Percentiles rank a stretch among this genome's conserved stretches.
Evolutionary conservation across 108 stramenopile species (phyloP).

Genomic region (Aurantiochytrium sp.): DNA sequence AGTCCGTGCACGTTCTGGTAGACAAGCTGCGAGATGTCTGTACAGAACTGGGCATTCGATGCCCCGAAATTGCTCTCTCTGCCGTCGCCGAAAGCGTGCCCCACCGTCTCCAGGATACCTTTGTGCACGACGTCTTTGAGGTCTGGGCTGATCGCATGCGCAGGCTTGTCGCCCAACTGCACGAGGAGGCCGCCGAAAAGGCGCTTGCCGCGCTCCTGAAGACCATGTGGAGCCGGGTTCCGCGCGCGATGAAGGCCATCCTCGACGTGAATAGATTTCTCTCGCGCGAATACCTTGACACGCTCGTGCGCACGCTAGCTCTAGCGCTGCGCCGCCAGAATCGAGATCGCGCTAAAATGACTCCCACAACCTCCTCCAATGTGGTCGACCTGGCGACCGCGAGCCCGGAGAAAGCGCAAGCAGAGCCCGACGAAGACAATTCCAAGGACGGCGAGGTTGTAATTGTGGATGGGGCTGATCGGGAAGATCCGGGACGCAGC

Average conservation of each 20-base stretch:
- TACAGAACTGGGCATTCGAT: neutral
- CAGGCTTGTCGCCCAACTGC: neutral
- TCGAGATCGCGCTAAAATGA: too few relatives aligned
- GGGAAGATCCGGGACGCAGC: too few relatives aligned
- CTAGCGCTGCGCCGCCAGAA: neutral
- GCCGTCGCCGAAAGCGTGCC: neutral
- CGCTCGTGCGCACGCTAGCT: neutral
- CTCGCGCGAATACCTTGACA: neutral
- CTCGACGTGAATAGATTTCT: neutral
- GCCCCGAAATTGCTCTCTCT: neutral
- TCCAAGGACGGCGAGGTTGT: too few relatives aligned
- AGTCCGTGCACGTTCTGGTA: neutral
- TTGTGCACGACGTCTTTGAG: neutral
- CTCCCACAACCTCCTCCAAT: too few relatives aligned
- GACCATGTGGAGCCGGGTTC: neutral
- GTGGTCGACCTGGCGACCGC: too few relatives aligned
- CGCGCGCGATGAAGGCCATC: neutral
- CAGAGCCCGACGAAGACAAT: too few relatives aligned
- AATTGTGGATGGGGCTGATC: too few relatives aligned
- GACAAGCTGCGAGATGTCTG: neutral
- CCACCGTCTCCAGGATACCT: neutral
- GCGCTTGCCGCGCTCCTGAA: neutral
- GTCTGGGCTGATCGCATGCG: neutral
- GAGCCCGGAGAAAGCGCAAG: too few relatives aligned
- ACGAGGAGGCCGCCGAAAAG: neutral